Conservation (phyloP, 2,329 filamentous ascomycete species). For the Ilyonectria mors-panacis region DNA sequence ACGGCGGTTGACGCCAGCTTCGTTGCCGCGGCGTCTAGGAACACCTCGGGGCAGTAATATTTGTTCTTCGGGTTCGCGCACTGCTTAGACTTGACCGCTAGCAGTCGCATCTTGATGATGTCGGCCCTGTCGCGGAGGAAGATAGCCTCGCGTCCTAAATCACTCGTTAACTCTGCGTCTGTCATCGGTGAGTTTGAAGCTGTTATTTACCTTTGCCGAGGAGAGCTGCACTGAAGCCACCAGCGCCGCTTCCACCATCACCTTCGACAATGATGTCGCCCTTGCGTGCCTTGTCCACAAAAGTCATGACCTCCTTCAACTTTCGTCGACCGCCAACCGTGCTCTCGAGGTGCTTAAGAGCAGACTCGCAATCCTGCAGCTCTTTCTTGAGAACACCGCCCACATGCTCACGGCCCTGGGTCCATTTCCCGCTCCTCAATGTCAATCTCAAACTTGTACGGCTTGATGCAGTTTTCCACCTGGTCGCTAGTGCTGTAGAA, state of each 20-base stretch:
- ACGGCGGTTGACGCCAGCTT: conserved; percentile 96
- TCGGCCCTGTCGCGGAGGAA: conserved; percentile 94
- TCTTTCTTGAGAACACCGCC: conserved; percentile 87
- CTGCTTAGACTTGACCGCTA: conserved; percentile 91
- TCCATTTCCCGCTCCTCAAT: conserved; percentile 92
- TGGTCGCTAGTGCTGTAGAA: conserved; percentile 98
- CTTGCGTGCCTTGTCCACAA: conserved; percentile 90
- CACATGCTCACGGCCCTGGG: conserved; percentile 86
- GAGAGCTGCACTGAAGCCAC: conserved; percentile 91
- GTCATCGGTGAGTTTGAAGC: not conserved
- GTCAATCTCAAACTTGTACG: conserved; percentile 98
- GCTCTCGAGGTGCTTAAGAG: conserved; percentile 82
- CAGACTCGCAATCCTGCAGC: conserved; percentile 85
- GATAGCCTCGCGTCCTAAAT: conserved; percentile 86
- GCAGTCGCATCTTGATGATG: conserved; percentile 89
- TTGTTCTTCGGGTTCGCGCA: conserved; percentile 89
- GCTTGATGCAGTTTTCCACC: conserved; percentile 99
- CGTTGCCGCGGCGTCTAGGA: conserved; percentile 96
- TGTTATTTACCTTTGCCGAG: conserved; percentile 79
- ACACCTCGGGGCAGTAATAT: conserved; percentile 96
- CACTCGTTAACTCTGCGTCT: conserved; percentile 45
- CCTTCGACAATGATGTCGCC: conserved; percentile 90
- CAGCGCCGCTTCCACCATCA: conserved; percentile 86
- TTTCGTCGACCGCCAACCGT: conserved; percentile 86
- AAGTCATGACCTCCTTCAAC: conserved; percentile 88